These are phyloP conservation scores for Russula griseocarnosa DNA, from an alignment of 768 basidiomycete species.

Conservation along the genomic window DNA sequence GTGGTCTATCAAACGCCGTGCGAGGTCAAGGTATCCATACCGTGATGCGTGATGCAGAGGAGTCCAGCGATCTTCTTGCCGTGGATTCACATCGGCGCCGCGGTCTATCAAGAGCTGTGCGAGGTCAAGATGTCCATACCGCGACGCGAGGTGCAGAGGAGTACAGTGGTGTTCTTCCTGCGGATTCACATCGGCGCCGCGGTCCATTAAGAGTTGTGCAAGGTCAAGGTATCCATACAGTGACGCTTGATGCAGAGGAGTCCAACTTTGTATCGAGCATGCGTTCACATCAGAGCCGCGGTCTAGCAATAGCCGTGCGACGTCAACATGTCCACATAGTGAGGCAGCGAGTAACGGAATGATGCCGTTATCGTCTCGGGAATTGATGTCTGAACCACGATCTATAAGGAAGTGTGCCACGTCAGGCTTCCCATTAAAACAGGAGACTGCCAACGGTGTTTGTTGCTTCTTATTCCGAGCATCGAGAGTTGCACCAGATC, in stretches of 20 bases:
- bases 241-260: neutral
- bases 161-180: neutral
- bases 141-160: neutral
- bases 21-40: no score
- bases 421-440: neutral
- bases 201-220: neutral
- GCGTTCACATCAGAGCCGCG: neutral
- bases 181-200: neutral
- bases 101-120: neutral
- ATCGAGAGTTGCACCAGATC: neutral
- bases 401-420: slow-evolving; percentile 2
- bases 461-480: no score
- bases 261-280: neutral
- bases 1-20: no score
- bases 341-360: neutral
- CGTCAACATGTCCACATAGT: neutral
- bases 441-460: slow-evolving; percentile 2
- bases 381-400: neutral
- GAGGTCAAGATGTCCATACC: neutral
- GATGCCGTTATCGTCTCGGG: neutral
- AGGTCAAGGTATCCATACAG: neutral
- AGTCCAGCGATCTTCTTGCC: no score
- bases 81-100: no score
- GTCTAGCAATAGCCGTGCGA: neutral
- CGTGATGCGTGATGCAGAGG: no score